phyloP scores from a whole-genome alignment of 1,139 yeast genomes.

The Suhomyces maxii region DNA sequence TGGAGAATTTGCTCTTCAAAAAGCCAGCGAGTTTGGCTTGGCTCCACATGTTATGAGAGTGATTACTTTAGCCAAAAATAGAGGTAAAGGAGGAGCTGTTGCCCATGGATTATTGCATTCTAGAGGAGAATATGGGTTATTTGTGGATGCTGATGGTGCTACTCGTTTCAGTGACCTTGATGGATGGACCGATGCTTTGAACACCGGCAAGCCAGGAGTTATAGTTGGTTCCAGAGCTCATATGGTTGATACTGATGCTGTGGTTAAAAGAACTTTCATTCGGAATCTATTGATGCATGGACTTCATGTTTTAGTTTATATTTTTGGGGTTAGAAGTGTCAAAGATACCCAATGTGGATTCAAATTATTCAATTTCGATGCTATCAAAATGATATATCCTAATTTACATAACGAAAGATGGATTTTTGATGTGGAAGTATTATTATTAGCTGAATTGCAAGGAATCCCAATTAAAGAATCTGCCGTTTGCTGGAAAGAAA shows the following conservation, averaged over 20 bases:
- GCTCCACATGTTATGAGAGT: constrained; percentile 67
- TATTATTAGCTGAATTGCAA: constrained; percentile 76
- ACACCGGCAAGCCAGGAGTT: constrained; percentile 45
- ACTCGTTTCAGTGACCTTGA: constrained; percentile 72
- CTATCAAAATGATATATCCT: constrained; percentile 72
- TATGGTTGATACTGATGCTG: constrained; percentile 95
- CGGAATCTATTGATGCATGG: constrained; percentile 94
- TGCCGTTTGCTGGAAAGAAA: constrained; percentile 95
- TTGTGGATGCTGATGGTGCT: constrained; percentile 99
- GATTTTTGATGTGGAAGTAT: constrained; percentile 95
- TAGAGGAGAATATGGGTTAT: constrained; percentile 71
- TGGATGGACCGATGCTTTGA: constrained; percentile 50
- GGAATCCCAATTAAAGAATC: constrained; percentile 68
- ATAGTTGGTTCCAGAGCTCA: constrained; percentile 96
- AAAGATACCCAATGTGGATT: constrained; percentile 98
- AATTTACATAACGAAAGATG: constrained; percentile 95
- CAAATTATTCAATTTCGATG: constrained; percentile 76
- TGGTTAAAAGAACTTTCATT: constrained; percentile 84
- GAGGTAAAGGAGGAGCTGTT: constrained; percentile 99
- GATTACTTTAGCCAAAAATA: constrained; percentile 63
- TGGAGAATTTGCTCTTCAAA: constrained; percentile 62
- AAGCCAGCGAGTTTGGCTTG: constrained; percentile 55
- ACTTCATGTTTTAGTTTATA: constrained; percentile 77
- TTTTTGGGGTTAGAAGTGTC: constrained; percentile 85
- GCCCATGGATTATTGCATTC: constrained; percentile 84